These are phyloP conservation scores for Trametes polyzona DNA, from an alignment of 1,284 basidiomycete species.

Conservation along the genomic window DNA sequence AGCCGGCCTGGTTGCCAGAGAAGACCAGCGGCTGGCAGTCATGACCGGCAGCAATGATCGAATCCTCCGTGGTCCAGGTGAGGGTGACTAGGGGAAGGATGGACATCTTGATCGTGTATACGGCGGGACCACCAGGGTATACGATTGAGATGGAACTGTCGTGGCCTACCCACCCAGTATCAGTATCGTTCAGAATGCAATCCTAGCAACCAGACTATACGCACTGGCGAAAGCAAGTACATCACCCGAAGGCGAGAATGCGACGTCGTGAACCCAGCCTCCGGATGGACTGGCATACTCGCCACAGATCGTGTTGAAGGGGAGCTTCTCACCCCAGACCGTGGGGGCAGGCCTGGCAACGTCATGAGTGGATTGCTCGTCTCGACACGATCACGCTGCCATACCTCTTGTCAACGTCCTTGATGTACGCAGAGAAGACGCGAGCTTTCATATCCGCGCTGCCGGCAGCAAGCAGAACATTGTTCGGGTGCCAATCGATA, in stretches of 20 bases:
- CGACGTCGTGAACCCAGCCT: conserved; percentile 97
- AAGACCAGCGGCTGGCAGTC: conserved; percentile 96
- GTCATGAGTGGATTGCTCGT: background rate
- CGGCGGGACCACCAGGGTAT: conserved; percentile 76
- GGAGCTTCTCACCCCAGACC: conserved; percentile 97
- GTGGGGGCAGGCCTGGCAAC: conserved; percentile 77
- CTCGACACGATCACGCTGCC: conserved; percentile 25
- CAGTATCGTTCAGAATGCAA: background rate
- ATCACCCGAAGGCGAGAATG: conserved; percentile 95
- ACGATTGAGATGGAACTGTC: conserved; percentile 91
- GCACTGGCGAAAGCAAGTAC: conserved; percentile 89
- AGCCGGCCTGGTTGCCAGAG: conserved; percentile 71
- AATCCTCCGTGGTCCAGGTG: conserved; percentile 82
- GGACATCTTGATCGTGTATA: conserved; percentile 75
- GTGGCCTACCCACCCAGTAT: conserved; percentile 60
- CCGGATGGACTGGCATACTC: conserved; percentile 89
- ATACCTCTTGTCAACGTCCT: conserved; percentile 94
- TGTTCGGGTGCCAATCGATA: conserved; percentile 98
- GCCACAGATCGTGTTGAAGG: conserved; percentile 97
- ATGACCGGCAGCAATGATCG: conserved; percentile 92
- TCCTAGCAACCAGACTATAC: conserved; percentile 42
- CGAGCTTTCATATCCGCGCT: conserved; percentile 95
- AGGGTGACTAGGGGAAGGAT: conserved; percentile 84
- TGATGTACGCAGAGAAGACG: conserved; percentile 94
- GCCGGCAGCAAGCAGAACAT: conserved; percentile 88